Base-by-base conservation (phyloP, 1,139 yeast genomes). In the Debaryomycetaceae sp. region DNA sequence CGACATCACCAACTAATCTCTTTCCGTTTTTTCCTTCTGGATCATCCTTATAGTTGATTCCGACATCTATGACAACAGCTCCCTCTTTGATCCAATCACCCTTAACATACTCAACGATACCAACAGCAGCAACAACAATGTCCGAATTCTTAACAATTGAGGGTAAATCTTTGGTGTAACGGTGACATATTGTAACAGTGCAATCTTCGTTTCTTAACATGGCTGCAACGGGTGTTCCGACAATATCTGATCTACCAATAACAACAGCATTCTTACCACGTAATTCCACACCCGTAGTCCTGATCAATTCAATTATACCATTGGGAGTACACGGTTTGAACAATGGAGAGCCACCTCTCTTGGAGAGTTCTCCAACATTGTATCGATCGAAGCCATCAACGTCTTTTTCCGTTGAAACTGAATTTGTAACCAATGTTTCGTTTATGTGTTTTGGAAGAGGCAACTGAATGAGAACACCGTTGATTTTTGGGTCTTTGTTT, bases 311-410 rank as follows among this genome's bases (percentile, higher is more conserved):
- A 62, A 86, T 79, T 46, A 84, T 80, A 45, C 93, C 95, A 59
- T 81, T 80, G 43, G 95, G 95, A 9, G 95, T 86, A 61, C 95
- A 86, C 38, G 95, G 95, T 52, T 81, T 75, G 62, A 84, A 84
- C 51, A 72, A 65, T 24, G 93, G 89, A 22, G 65, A 61, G n/a
- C 91, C 91, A 44, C 84, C 86, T 59, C 81, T 80, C 60, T 85
- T 85, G 48, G 87, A 75, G 49, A 86, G 72, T 54, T 86, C 93
- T 45, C 93, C 95, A 46, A 84, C 83, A 59, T 86, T 86, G 62
- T 75, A 77, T 50, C 87, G 81, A 43, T 83, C 86, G 56, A 86
- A 84, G 1, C 95, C 95, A 65, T 86, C 95, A 33, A 86, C 91
- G 57, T 86, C 95, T 59, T 86, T 86, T 42, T 76, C 81, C 39